Percentiles rank a stretch among this genome's conserved stretches.
phyloP scores from a whole-genome alignment of 306 rosid species.

The Betula pendula region DNA sequence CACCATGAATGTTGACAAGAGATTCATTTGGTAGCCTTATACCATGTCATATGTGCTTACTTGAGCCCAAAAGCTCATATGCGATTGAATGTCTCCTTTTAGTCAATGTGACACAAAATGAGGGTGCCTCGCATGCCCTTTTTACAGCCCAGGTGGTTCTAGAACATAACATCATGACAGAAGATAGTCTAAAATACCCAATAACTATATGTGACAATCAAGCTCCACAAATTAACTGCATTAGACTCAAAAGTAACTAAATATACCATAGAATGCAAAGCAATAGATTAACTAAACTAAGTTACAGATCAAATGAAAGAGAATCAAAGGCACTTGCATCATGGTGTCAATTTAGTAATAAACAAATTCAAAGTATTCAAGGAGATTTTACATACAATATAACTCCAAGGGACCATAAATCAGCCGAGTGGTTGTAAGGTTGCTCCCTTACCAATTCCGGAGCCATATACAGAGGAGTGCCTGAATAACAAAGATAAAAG shows the following conservation, averaged over 20 bases:
- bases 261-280: slow-evolving; percentile 3
- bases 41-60: background rate
- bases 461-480: slow-evolving; percentile 98
- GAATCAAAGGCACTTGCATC: slow-evolving; percentile 11
- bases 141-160: background rate
- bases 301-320: slow-evolving; percentile 20
- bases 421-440: slow-evolving; percentile 95
- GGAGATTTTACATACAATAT: slow-evolving; percentile 65
- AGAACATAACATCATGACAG: background rate
- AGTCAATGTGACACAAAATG: background rate
- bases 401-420: slow-evolving; percentile 98
- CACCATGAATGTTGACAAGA: background rate
- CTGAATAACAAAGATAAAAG: slow-evolving; percentile 39
- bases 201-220: background rate
- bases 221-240: background rate
- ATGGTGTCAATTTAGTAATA: background rate
- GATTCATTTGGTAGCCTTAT: background rate
- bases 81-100: background rate
- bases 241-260: slow-evolving; percentile 5
- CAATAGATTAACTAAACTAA: background rate
- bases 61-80: background rate
- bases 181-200: background rate
- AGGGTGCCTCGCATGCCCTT: background rate
- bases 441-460: slow-evolving; percentile 97
- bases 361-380: slow-evolving; percentile 1